phyloP scores from a whole-genome alignment of 2,329 filamentous ascomycete genomes.

The Fusarium sp. region DNA sequence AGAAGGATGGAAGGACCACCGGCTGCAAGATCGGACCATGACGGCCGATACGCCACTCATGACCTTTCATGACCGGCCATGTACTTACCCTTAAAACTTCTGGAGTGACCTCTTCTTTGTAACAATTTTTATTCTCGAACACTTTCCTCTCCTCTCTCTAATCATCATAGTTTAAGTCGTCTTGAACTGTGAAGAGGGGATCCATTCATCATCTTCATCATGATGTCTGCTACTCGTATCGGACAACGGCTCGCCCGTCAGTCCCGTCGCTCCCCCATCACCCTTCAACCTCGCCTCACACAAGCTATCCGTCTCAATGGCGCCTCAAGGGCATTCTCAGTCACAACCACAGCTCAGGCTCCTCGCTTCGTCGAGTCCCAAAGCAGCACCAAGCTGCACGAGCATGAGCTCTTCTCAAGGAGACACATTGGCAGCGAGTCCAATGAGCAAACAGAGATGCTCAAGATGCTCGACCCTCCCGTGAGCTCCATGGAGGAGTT shows the following conservation, averaged over 20 bases:
- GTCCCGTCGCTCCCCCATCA: constrained; percentile 35
- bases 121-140: not conserved
- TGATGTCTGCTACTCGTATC: constrained; percentile 46
- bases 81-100: constrained; percentile 36
- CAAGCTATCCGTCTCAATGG: constrained; percentile 29
- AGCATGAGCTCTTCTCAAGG: constrained; percentile 70
- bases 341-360: constrained; percentile 18
- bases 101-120: constrained; percentile 1
- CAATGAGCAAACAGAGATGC: constrained; percentile 78
- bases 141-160: not conserved
- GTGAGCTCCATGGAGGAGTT: constrained; percentile 82
- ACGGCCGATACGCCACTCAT: constrained; percentile 39
- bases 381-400: constrained; percentile 32
- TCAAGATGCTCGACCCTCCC: constrained; percentile 81
- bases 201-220: constrained; percentile 27
- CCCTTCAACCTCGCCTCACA: constrained; percentile 37
- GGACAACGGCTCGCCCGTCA: constrained; percentile 46
- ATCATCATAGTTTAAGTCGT: constrained; percentile 8
- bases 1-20: constrained; percentile 1
- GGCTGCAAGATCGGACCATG: constrained; percentile 40
- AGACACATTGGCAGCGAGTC: constrained; percentile 87
- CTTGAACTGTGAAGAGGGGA: constrained; percentile 15
- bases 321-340: constrained; percentile 35
- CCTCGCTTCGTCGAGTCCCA: constrained; percentile 40
- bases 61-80: constrained; percentile 3